Evolutionary conservation across 2,329 filamentous ascomycete genomes (phyloP).

Genomic region (Cephalotrichum gorgonifer): DNA sequence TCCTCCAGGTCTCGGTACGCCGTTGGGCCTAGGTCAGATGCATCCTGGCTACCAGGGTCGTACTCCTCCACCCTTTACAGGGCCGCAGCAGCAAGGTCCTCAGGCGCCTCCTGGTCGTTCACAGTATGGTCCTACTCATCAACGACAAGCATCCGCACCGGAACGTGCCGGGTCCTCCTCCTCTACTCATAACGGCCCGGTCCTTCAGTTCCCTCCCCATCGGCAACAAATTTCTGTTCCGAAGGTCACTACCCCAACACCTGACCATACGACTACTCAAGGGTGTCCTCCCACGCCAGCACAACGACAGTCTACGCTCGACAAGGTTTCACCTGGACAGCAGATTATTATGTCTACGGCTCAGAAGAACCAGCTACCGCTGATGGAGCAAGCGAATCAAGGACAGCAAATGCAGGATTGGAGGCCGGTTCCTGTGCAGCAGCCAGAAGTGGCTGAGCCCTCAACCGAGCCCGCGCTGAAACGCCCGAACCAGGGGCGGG

Average conservation of each 20-base stretch:
- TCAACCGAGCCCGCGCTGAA: neutral
- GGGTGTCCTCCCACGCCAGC: neutral
- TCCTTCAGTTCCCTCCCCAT: neutral
- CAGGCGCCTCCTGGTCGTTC: too few species aligned
- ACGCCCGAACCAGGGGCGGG: neutral
- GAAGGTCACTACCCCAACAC: neutral
- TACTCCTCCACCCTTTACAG: too few species aligned
- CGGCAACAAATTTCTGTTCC: neutral
- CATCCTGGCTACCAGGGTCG: too few species aligned
- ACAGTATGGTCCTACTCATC: too few species aligned
- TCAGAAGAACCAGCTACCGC: neutral
- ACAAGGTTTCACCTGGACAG: neutral
- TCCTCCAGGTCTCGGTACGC: too few species aligned
- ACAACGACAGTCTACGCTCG: neutral
- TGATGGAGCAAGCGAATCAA: neutral
- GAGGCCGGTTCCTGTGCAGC: conserved; percentile 2
- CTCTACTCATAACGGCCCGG: too few species aligned
- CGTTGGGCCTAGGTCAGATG: too few species aligned
- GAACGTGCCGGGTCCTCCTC: too few species aligned
- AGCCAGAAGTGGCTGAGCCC: neutral
- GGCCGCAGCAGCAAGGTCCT: too few species aligned
- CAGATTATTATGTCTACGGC: neutral
- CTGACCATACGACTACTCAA: too few species aligned
- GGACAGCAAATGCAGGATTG: neutral
- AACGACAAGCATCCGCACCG: too few species aligned